Percentiles rank a stretch among this genome's conserved stretches.
Conservation (phyloP, 2,329 filamentous ascomycete species). For the Chrysoporthe austroafricana region DNA sequence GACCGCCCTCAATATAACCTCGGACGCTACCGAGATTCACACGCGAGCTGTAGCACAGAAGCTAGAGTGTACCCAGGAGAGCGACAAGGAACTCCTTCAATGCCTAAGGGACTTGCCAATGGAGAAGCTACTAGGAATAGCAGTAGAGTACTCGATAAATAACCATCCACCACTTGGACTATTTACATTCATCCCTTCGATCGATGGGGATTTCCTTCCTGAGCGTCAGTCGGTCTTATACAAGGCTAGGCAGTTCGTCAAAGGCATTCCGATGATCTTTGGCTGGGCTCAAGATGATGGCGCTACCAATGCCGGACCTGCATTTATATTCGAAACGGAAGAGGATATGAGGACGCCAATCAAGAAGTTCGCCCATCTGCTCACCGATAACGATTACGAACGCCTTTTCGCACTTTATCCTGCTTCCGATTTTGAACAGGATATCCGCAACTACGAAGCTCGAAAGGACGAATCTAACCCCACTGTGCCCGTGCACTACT, state of each 20-base stretch:
- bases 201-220: constrained; percentile 36
- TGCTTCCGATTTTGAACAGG: constrained; percentile 32
- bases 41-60: constrained; percentile 33
- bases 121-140: constrained; percentile 32
- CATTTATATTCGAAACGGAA: constrained; percentile 31
- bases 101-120: constrained; percentile 34
- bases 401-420: constrained; percentile 36
- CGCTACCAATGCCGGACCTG: constrained; percentile 33
- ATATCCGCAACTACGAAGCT: constrained; percentile 31
- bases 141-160: constrained; percentile 34
- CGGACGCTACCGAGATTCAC: constrained; percentile 36
- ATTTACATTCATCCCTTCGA: constrained; percentile 37
- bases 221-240: constrained; percentile 33
- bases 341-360: constrained; percentile 34
- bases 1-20: constrained; percentile 38
- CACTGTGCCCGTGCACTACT: constrained; percentile 31
- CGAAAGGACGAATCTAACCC: constrained; percentile 31
- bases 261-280: constrained; percentile 34
- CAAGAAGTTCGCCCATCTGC: constrained; percentile 29
- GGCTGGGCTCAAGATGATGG: constrained; percentile 38
- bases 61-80: constrained; percentile 29
- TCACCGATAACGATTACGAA: constrained; percentile 34
- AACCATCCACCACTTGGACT: constrained; percentile 36
- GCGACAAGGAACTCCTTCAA: constrained; percentile 29
- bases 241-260: constrained; percentile 28